Evolutionary conservation across 2,329 filamentous ascomycete species (phyloP).

Genomic region (Zymoseptoria passerinii): DNA sequence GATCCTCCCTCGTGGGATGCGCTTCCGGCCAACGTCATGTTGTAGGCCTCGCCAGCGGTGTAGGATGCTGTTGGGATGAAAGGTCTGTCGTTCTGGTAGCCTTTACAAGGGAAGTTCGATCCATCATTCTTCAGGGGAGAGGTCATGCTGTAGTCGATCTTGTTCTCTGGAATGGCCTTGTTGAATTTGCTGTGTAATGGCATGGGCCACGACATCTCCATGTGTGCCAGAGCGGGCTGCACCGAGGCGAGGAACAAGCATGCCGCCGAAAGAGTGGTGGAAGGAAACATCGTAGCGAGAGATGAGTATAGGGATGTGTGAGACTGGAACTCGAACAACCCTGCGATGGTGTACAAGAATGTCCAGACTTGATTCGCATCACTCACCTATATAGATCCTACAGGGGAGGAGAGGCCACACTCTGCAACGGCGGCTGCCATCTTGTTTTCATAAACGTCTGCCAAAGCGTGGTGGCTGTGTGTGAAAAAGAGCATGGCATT

Average conservation of each 20-base stretch:
- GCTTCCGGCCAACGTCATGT: constrained; percentile 55
- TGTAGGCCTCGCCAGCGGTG: constrained; percentile 52
- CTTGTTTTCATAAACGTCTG: not conserved
- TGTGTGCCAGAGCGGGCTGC: constrained; percentile 34
- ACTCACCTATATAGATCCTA: not conserved
- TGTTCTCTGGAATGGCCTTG: constrained; percentile 35
- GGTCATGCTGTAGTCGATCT: constrained; percentile 64
- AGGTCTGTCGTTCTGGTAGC: constrained; percentile 45
- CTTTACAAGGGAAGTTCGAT: constrained; percentile 69
- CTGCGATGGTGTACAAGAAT: not conserved
- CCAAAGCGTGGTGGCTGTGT: not conserved
- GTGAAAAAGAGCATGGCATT: not conserved
- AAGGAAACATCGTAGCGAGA: not conserved
- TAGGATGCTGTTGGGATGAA: constrained; percentile 54
- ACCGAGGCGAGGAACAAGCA: not conserved
- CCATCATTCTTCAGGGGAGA: constrained; percentile 54
- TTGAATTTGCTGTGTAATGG: constrained; percentile 46
- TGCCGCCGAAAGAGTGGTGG: not conserved
- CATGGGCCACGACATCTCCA: constrained; percentile 49
- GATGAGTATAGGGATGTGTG: not conserved
- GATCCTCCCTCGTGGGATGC: constrained; percentile 54
- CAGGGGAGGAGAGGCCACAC: not conserved
- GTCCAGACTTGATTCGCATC: not conserved
- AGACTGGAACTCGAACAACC: not conserved
- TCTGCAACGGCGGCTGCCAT: not conserved